Evolutionary conservation across 2,329 filamentous ascomycete genomes (phyloP).

Genomic region (Beauveria bassiana): DNA sequence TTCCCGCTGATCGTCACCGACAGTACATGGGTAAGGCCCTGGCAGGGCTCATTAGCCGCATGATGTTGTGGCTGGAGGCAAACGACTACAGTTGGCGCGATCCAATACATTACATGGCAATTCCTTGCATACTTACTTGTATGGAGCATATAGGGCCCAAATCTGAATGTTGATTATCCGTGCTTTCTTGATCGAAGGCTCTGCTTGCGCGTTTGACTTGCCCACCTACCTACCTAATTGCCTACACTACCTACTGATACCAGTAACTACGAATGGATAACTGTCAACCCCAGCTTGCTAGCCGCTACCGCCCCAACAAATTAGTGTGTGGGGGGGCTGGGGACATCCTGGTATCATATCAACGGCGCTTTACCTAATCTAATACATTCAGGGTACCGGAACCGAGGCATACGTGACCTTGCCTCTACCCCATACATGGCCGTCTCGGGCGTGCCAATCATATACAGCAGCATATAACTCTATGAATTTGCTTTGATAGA

Average conservation of each 20-base stretch:
- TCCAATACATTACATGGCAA: background rate
- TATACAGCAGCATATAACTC: background rate
- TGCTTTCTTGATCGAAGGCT: background rate
- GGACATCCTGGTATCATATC: background rate
- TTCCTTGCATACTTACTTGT: background rate
- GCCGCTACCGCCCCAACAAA: background rate
- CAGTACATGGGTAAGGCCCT: background rate
- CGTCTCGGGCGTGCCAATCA: background rate
- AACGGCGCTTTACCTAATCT: conserved; percentile 2
- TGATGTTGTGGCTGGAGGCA: background rate
- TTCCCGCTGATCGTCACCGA: no score
- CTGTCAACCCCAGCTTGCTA: no score
- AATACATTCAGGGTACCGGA: conserved; percentile 5
- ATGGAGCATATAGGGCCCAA: background rate
- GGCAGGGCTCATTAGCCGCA: background rate
- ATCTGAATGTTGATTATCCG: no score
- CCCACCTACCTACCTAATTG: no score
- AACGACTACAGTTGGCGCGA: background rate
- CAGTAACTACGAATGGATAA: no score
- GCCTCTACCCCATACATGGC: background rate
- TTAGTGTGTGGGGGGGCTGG: background rate
- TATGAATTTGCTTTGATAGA: background rate
- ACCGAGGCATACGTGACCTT: background rate
- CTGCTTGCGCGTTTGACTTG: no score
- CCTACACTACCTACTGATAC: no score